Evolutionary conservation across 179 eudicot species (phyloP), one percentile per base, ranked within the genome.

Genomic region (Sideroxylon spinosum): DNA sequence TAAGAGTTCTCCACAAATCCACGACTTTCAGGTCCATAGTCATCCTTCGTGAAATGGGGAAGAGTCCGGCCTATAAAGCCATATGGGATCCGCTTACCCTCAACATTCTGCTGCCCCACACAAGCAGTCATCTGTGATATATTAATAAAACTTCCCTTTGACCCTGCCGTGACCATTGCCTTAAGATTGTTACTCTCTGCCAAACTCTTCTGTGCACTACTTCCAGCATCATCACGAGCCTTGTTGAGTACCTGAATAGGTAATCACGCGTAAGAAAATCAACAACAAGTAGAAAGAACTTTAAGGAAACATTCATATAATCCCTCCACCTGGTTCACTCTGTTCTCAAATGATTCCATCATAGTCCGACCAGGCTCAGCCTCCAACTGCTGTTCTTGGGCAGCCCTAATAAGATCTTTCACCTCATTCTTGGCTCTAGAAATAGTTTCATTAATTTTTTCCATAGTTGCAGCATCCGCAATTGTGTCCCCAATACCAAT

Each of bases 211-310:
- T 97, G 97, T 7, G 97, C 99, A 91, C 97, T 92, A 86, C 94
- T 94, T 83, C 99, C 99, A 80, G 98, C 99, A 80, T 92, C 98
- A 86, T 95, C 99, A 90, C 99, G 98, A 80, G 99, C 99, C 90
- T 89, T 97, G 87, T 97, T 97, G 79, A 97, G 83, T 79, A 92
- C 99, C 99, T 96, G 86, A 52, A 82, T 7, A 67, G 46, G 17
- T 23, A 63, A 66, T 14, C 65, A 66, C 37, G 71, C 14, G 65
- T 57, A 76, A 57, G 44, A 29, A 59, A 55, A 46, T 59, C 61
- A 76, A 76, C 28, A 29, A 28, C 50, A 71, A 75, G 19, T 7
- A 4, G 2, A 5, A 62, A 11, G 53, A n/a, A 26, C 26, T 76
- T 50, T 20, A 0, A 22, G 19, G n/a, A 78, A 22, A n/a, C 17